These are phyloP conservation scores for Chaetomiaceae sp. DNA, from an alignment of 2,329 filamentous ascomycete genomes.

Conservation along the genomic window DNA sequence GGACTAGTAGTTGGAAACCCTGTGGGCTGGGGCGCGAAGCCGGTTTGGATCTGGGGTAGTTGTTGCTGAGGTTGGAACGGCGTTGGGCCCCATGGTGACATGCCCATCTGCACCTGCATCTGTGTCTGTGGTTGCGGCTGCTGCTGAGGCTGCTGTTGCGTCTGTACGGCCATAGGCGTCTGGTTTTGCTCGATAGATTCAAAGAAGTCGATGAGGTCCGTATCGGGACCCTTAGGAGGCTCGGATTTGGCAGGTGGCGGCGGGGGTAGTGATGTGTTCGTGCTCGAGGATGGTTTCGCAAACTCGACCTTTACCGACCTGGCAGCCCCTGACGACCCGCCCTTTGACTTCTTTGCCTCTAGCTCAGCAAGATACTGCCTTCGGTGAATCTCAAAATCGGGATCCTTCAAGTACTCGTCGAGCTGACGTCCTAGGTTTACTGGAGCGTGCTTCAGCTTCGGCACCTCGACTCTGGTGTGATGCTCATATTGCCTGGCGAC, in stretches of 20 bases:
- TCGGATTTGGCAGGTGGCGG: slow-evolving; percentile 37
- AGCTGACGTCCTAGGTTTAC: slow-evolving; percentile 84
- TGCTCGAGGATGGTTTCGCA: slow-evolving; percentile 32
- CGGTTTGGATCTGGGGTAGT: slow-evolving; percentile 37
- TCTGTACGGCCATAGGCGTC: slow-evolving; percentile 56
- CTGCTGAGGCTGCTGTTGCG: slow-evolving; percentile 35
- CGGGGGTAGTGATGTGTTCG: slow-evolving; percentile 33
- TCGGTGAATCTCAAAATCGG: slow-evolving; percentile 90
- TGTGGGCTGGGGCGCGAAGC: slow-evolving; percentile 38
- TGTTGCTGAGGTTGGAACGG: slow-evolving; percentile 34
- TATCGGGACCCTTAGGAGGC: slow-evolving; percentile 58
- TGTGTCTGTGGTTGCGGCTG: slow-evolving; percentile 35
- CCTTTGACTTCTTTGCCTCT: slow-evolving; percentile 57
- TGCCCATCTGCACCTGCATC: slow-evolving; percentile 33
- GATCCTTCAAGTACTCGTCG: slow-evolving; percentile 90
- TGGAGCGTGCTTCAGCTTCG: slow-evolving; percentile 94
- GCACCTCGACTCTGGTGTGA: slow-evolving; percentile 87
- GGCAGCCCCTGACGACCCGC: slow-evolving; percentile 32
- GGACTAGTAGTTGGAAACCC: slow-evolving; percentile 39
- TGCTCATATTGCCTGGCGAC: slow-evolving; percentile 86
- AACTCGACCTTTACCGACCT: slow-evolving; percentile 35
- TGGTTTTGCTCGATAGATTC: slow-evolving; percentile 89
- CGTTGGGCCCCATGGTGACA: slow-evolving; percentile 35
- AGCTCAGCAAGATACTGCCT: slow-evolving; percentile 88
- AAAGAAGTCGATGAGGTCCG: slow-evolving; percentile 90